Evolutionary conservation across 768 basidiomycete genomes (phyloP).

Genomic region (Russula sp.): DNA sequence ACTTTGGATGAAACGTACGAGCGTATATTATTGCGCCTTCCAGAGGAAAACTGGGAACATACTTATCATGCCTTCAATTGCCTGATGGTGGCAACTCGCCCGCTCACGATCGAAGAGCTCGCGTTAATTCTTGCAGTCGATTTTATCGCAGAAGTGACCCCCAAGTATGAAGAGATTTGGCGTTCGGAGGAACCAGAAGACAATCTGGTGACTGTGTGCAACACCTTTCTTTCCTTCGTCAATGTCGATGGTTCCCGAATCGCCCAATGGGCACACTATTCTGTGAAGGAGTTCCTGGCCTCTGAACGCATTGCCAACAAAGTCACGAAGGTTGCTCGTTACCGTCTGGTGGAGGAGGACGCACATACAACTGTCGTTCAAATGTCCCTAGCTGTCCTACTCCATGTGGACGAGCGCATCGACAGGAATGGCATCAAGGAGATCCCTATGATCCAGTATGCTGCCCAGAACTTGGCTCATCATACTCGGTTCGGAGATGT

Average conservation of each 20-base stretch:
- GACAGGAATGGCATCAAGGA: background rate
- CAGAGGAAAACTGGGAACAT: conserved; percentile 17
- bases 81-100: conserved; percentile 9
- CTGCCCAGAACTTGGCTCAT: conserved; percentile 10
- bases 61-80: conserved; percentile 8
- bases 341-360: background rate
- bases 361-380: conserved; percentile 7
- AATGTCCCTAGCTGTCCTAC: conserved; percentile 12
- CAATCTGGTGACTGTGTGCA: conserved; percentile 1
- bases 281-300: conserved; percentile 10
- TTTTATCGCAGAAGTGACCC: conserved; percentile 8
- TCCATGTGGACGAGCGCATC: conserved; percentile 1
- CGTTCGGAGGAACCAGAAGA: conserved; percentile 5
- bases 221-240: conserved; percentile 9
- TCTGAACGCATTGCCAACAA: conserved; percentile 6
- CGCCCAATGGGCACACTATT: conserved; percentile 6
- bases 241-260: conserved; percentile 6
- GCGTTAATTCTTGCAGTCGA: conserved; percentile 13
- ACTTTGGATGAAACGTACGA: conserved; percentile 8
- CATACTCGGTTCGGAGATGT: conserved; percentile 12
- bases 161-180: conserved; percentile 13
- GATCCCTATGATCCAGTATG: conserved; percentile 13
- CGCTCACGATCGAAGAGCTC: conserved; percentile 12
- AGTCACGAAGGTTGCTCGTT: conserved; percentile 4
- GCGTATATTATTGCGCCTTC: conserved; percentile 5